Evolutionary conservation across 192 early-diverging fungal species (phyloP).

Genomic region (Thamnidium elegans): DNA sequence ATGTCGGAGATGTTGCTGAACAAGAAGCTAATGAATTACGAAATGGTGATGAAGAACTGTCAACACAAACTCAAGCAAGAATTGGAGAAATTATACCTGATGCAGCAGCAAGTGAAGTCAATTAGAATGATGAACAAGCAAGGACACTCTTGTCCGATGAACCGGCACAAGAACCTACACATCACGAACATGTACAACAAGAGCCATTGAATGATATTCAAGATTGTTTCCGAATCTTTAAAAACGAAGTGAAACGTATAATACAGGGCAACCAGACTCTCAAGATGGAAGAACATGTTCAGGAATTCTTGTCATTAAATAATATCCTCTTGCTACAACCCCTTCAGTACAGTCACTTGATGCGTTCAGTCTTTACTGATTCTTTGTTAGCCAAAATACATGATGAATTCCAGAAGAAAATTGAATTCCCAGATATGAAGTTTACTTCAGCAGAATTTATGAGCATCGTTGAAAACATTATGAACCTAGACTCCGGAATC

Average conservation of each 20-base stretch:
- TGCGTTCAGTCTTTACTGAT: slow-evolving; percentile 4
- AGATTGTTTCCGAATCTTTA: too few relatives aligned
- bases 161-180: slow-evolving; percentile 7
- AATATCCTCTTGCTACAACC: slow-evolving; percentile 1
- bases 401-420: slow-evolving; percentile 2
- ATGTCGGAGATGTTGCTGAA: slow-evolving; percentile 15
- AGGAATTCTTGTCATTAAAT: slow-evolving; percentile 1
- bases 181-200: slow-evolving; percentile 7
- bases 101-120: slow-evolving; percentile 12
- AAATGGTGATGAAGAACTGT: slow-evolving; percentile 14
- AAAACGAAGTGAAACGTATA: too few relatives aligned
- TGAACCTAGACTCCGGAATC: slow-evolving; percentile 9
- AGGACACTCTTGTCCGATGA: background rate
- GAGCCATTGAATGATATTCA: background rate
- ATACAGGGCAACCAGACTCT: background rate
- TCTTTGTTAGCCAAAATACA: slow-evolving; percentile 4
- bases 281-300: slow-evolving; percentile 4
- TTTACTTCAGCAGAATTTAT: slow-evolving; percentile 1
- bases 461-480: slow-evolving; percentile 10
- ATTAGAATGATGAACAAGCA: background rate
- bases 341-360: slow-evolving; percentile 3
- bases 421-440: slow-evolving; percentile 4
- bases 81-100: slow-evolving; percentile 8
- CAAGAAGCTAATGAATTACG: slow-evolving; percentile 14
- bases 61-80: slow-evolving; percentile 14